Evolutionary conservation across 495 filamentous ascomycete species (phyloP).

Genomic region (Entonaema liquescens): DNA sequence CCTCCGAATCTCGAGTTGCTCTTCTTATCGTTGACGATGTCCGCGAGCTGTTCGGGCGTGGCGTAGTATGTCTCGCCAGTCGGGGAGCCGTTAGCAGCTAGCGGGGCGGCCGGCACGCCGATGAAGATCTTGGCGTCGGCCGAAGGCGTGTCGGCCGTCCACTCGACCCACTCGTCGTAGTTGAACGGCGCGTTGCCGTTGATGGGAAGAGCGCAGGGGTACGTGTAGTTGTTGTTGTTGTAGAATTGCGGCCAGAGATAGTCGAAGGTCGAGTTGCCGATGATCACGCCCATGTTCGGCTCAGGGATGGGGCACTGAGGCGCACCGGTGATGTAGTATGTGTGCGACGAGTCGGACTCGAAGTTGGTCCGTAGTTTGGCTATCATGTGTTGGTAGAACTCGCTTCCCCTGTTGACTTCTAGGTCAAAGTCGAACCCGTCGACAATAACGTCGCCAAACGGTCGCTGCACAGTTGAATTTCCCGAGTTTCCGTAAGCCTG

Average conservation of each 20-base stretch:
- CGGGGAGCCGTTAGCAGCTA: conserved; percentile 52
- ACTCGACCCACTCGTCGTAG: conserved; percentile 57
- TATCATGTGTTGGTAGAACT: conserved; percentile 57
- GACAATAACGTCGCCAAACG: conserved; percentile 60
- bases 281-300: conserved; percentile 60
- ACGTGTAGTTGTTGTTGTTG: conserved; percentile 50
- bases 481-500: conserved; percentile 60
- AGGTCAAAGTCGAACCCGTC: conserved; percentile 72
- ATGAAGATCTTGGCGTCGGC: conserved; percentile 58
- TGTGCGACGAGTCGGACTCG: conserved; percentile 51
- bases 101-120: conserved; percentile 55
- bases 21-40: conserved; percentile 46
- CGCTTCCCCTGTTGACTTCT: conserved; percentile 51
- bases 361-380: conserved; percentile 57
- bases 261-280: conserved; percentile 57
- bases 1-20: conserved; percentile 57
- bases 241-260: conserved; percentile 61
- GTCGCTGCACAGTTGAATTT: conserved; percentile 47
- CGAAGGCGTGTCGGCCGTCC: conserved; percentile 51
- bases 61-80: conserved; percentile 57
- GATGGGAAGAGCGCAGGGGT: conserved; percentile 45
- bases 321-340: conserved; percentile 65
- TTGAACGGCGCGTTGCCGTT: conserved; percentile 50
- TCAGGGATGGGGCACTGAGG: conserved; percentile 67
- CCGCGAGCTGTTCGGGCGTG: conserved; percentile 48